Conservation (phyloP, 768 basidiomycete genomes). For the Heimioporus sp. region DNA sequence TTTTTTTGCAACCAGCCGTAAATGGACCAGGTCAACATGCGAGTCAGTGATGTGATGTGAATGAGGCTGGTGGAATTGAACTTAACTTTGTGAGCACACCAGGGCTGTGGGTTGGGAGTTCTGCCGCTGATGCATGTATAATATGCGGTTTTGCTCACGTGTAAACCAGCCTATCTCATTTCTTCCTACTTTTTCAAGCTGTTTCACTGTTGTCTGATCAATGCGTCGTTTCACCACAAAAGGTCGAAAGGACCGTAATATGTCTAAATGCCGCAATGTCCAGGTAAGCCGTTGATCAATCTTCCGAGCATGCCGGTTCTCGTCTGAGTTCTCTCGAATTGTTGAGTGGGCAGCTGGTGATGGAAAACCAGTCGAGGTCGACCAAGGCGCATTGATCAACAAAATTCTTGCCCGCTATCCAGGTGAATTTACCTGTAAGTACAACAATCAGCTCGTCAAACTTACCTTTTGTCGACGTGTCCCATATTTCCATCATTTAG, state of each 20-base stretch:
- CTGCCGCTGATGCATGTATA: too few species aligned
- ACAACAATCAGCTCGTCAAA: not conserved
- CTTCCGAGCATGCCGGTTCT: not conserved
- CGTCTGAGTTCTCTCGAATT: not conserved
- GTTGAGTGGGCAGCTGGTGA: conserved; percentile 46
- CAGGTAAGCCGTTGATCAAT: not conserved
- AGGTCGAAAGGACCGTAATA: not conserved
- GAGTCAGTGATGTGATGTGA: too few species aligned
- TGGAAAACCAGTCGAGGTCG: conserved; percentile 76
- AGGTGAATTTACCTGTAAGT: conserved; percentile 78
- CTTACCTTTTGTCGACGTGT: not conserved
- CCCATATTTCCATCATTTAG: conserved; percentile 19
- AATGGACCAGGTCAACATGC: too few species aligned
- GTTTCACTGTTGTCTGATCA: too few species aligned
- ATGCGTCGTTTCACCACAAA: too few species aligned
- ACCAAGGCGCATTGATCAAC: conserved; percentile 89
- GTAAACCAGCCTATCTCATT: too few species aligned
- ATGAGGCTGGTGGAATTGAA: too few species aligned
- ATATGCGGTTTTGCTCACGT: too few species aligned
- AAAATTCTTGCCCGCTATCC: conserved; percentile 94
- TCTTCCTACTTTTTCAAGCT: too few species aligned
- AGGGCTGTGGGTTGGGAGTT: too few species aligned
- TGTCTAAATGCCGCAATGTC: not conserved
- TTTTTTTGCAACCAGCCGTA: too few species aligned
- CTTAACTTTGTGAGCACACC: too few species aligned